A percentile compares a stretch with the other conserved stretches of the same genome.
phyloP scores from a whole-genome alignment of 2,329 filamentous ascomycete genomes.

The Colletotrichum sansevieriae region DNA sequence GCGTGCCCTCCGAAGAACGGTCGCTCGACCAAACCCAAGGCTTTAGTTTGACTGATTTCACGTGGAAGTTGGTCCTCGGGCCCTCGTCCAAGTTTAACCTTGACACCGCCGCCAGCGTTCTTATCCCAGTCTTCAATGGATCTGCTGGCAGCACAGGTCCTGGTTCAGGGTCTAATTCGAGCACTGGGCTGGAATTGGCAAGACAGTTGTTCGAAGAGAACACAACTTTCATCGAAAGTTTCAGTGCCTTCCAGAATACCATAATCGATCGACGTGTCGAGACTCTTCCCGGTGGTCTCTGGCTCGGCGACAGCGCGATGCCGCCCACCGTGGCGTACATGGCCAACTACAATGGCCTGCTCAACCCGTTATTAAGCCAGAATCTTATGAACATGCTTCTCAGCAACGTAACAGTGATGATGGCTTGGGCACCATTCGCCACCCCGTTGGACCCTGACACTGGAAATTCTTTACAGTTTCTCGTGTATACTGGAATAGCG shows the following conservation, averaged over 20 bases:
- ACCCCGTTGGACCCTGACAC: slow-evolving; percentile 76
- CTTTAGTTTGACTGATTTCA: slow-evolving; percentile 53
- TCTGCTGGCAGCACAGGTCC: slow-evolving; percentile 43
- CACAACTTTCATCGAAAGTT: slow-evolving; percentile 64
- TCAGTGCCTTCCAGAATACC: slow-evolving; percentile 76
- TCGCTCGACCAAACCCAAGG: slow-evolving; percentile 56
- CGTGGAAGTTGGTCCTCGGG: slow-evolving; percentile 56
- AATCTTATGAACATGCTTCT: slow-evolving; percentile 77
- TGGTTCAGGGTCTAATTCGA: slow-evolving; percentile 40
- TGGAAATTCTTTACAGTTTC: slow-evolving; percentile 81
- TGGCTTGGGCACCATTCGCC: slow-evolving; percentile 81
- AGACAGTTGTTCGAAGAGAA: slow-evolving; percentile 26
- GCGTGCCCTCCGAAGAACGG: slow-evolving; percentile 62
- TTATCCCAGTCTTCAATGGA: slow-evolving; percentile 56
- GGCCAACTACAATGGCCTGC: slow-evolving; percentile 69
- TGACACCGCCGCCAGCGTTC: slow-evolving; percentile 36
- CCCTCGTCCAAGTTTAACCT: slow-evolving; percentile 49
- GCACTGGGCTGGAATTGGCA: slow-evolving; percentile 42
- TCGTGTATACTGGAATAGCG: slow-evolving; percentile 85
- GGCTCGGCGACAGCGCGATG: slow-evolving; percentile 72
- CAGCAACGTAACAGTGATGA: slow-evolving; percentile 76
- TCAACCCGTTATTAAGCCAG: slow-evolving; percentile 71
- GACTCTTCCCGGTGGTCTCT: slow-evolving; percentile 84
- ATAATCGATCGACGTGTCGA: slow-evolving; percentile 74
- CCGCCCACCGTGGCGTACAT: slow-evolving; percentile 78